Evolutionary conservation across 768 basidiomycete species (phyloP).

Genomic region (Exidia glandulosa): DNA sequence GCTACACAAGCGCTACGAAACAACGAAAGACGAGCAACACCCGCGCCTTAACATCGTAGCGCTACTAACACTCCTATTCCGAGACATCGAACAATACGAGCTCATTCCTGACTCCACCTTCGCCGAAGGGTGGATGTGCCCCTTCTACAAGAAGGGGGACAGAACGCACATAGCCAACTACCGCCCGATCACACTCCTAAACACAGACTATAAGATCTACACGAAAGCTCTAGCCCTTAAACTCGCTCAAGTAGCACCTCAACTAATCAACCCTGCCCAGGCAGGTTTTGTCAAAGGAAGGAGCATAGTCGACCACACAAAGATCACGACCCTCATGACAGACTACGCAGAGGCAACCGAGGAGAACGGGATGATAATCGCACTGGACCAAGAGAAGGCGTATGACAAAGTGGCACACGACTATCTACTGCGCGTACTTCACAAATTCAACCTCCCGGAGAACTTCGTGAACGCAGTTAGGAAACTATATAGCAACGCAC

Average conservation of each 20-base stretch:
- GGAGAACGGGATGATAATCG: slow-evolving; percentile 8
- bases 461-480: slow-evolving; percentile 12
- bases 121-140: slow-evolving; percentile 22
- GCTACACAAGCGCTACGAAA: not conserved
- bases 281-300: slow-evolving; percentile 25
- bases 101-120: slow-evolving; percentile 8
- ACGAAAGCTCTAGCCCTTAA: slow-evolving; percentile 15
- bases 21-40: not conserved
- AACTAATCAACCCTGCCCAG: slow-evolving; percentile 24
- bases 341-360: slow-evolving; percentile 8
- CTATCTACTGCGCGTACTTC: slow-evolving; percentile 9
- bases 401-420: slow-evolving; percentile 12
- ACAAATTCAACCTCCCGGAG: slow-evolving; percentile 6
- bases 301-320: slow-evolving; percentile 9
- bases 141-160: slow-evolving; percentile 30
- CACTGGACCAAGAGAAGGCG: slow-evolving; percentile 12
- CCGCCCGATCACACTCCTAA: slow-evolving; percentile 14
- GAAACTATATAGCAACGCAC: slow-evolving; percentile 8
- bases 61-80: slow-evolving; percentile 27
- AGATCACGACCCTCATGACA: slow-evolving; percentile 6
- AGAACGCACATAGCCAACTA: slow-evolving; percentile 8
- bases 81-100: slow-evolving; percentile 28
- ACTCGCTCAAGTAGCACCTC: slow-evolving; percentile 4
- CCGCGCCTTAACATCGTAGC: not conserved
- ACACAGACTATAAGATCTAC: slow-evolving; percentile 23